phyloP scores from a whole-genome alignment of 202 grass and related monocot species.

The Digitaria exilis region DNA sequence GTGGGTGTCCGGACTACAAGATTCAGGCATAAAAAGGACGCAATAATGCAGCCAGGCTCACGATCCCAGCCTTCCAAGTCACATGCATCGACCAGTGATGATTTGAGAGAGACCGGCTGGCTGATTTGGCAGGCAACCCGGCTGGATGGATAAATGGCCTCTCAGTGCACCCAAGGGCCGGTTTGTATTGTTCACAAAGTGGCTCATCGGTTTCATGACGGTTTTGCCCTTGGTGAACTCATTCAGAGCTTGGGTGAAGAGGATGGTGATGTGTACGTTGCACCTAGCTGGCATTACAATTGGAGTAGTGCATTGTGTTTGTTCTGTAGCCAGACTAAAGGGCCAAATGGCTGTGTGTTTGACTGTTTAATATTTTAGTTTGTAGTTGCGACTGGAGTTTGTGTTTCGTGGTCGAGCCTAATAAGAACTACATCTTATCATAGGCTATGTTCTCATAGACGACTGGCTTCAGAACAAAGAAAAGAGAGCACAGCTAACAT shows the following conservation, averaged over 20 bases:
- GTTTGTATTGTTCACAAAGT: background rate
- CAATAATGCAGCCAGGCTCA: constrained; percentile 35
- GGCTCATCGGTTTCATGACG: background rate
- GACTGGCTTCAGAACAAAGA: background rate
- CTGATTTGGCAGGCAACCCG: background rate
- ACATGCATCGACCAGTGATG: constrained; percentile 22
- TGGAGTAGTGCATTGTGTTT: background rate
- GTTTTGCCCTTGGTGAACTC: background rate
- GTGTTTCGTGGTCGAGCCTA: background rate
- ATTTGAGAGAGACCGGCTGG: background rate
- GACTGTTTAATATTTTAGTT: too few species aligned
- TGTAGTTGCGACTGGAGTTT: too few species aligned
- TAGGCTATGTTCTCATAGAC: background rate
- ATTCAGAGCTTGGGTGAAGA: background rate
- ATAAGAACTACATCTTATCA: background rate
- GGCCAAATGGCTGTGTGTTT: background rate
- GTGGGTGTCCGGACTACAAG: background rate
- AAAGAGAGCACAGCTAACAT: background rate
- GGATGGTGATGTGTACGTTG: background rate
- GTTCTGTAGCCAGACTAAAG: background rate
- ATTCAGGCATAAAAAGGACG: background rate
- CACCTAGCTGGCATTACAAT: background rate
- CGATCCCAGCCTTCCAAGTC: constrained; percentile 49
- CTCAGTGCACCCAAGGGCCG: background rate
- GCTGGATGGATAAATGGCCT: constrained; percentile 12